Evolutionary conservation across 2,329 filamentous ascomycete genomes (phyloP), one percentile per base, ranked within the genome.

Genomic region (Pezicula neosporulosa): DNA sequence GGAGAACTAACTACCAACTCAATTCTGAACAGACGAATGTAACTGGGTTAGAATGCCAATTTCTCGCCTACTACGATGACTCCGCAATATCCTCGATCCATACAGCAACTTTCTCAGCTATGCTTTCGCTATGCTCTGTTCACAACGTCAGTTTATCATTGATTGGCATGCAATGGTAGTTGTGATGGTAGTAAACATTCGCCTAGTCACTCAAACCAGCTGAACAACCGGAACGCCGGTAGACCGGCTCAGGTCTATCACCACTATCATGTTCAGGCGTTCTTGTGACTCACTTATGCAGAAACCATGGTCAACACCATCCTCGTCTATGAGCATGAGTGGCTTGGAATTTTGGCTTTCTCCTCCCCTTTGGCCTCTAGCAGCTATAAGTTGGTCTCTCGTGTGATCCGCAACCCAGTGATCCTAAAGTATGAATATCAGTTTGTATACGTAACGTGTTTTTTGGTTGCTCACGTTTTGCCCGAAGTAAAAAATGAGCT

Each of bases 401-500:
- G 75, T 72, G 46, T 75, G 69, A 44, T 81, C 70, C 3, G 78
- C 77, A 1, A 87, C 80, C 83, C 83, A 87, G 51, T 84, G 76
- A 54, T 87, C 83, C 47, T 66, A 15, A 6, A 12, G 18, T 18
- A 15, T 42, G 35, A 35, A 44, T 2, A 37, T n/a, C 24, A 18
- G n/a, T 16, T n/a, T 9, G 19, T 33, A 36, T 42, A 5, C 5
- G 37, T 10, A 33, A 37, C 18, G 33, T 28, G 18, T 47, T 30
- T 18, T 19, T 6, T 24, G 24, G 24, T 33, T 10, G 49, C 53
- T 43, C 48, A 67, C 64, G 38, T 77, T 67, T 54, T 76, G 69
- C 2, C 77, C 83, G 56, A 84, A 86, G 46, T 83, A 78, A 56
- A 85, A 75, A 56, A 80, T 77, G 59, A 86, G 80, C 54, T 76